phyloP scores from a whole-genome alignment of 2,329 filamentous ascomycete species.

The Fusarium brevicatenulatum region DNA sequence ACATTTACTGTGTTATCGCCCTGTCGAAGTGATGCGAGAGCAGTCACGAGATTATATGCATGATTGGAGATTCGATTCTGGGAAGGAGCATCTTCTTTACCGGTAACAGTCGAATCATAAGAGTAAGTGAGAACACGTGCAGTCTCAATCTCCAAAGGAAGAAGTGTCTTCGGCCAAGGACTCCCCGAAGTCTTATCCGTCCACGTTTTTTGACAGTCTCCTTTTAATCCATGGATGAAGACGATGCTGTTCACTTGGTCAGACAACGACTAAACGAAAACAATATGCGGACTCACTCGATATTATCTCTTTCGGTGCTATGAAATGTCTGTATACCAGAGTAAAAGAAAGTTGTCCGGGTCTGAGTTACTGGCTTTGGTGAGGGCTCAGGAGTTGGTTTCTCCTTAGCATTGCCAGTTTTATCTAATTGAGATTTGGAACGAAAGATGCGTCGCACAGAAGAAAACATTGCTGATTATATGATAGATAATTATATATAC shows the following conservation, averaged over 20 bases:
- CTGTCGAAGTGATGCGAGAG: slow-evolving; percentile 21
- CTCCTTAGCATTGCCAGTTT: neutral
- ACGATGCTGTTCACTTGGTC: slow-evolving; percentile 5
- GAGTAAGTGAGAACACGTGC: slow-evolving; percentile 33
- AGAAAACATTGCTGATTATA: neutral
- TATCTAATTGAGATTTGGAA: neutral
- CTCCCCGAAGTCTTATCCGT: neutral
- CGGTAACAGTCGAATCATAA: slow-evolving; percentile 11
- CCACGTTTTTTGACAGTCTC: slow-evolving; percentile 31
- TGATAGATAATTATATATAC: too few relatives aligned
- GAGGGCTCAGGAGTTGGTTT: neutral
- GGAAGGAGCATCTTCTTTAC: neutral
- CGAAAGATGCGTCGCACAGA: slow-evolving; percentile 7
- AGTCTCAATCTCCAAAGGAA: slow-evolving; percentile 5
- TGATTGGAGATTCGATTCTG: slow-evolving; percentile 29
- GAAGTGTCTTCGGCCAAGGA: slow-evolving; percentile 16
- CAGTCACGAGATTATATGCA: slow-evolving; percentile 22
- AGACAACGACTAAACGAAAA: neutral
- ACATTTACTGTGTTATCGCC: slow-evolving; percentile 8
- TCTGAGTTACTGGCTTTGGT: fast-evolving
- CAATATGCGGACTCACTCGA: neutral
- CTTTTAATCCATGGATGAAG: slow-evolving; percentile 31
- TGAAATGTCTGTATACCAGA: slow-evolving; percentile 4
- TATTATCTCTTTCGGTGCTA: neutral
- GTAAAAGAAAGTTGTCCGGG: neutral